Base-by-base conservation (phyloP, 371 early-diverging fungal genomes). In the Mycotypha africana region DNA sequence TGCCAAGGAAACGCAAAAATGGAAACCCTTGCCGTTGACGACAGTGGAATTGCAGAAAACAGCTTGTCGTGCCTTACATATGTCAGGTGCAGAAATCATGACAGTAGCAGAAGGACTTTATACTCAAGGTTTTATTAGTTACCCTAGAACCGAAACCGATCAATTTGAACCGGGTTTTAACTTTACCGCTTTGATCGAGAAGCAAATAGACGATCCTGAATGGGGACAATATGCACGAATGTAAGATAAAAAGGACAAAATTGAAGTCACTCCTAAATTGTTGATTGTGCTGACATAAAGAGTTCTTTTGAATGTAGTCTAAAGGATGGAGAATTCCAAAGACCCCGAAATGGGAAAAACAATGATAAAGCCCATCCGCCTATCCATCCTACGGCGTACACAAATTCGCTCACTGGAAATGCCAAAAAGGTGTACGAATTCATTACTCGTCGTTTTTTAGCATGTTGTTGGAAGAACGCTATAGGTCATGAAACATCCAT, bases 281-380 rank as follows among this genome's bases (percentile, higher is more conserved):
- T n/a, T n/a, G n/a, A n/a, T n/a, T n/a, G n/a, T n/a, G n/a, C n/a
- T n/a, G n/a, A n/a, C n/a, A n/a, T n/a, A n/a, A n/a, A n/a, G n/a
- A n/a, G n/a, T n/a, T n/a, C n/a, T n/a, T n/a, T n/a, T n/a, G n/a
- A n/a, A n/a, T n/a, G n/a, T 34, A 81, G 88, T 6, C 64, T 95
- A 20, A 50, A 73, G 1, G 74, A 85, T 46, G 91, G 89, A 5
- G 82, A 81, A 22, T 95, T 95, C 60, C 57, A 70, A 49, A 45
- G 57, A 39, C 99, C 99, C 1, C 74, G 98, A 45, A 78, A 67
- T 24, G 99, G 99, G 2, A 82, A 78, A 33, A 84, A 94, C 56
- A 92, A 97, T 56, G 99, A 99, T 69, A 86, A 94, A 58, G 99
- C 99, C 0, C 99, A 99, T 85, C 97, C 97, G 7, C 99, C 99